These are phyloP conservation scores for Canna indica DNA, from an alignment of 176 grass and related monocot species.

Conservation along the genomic window DNA sequence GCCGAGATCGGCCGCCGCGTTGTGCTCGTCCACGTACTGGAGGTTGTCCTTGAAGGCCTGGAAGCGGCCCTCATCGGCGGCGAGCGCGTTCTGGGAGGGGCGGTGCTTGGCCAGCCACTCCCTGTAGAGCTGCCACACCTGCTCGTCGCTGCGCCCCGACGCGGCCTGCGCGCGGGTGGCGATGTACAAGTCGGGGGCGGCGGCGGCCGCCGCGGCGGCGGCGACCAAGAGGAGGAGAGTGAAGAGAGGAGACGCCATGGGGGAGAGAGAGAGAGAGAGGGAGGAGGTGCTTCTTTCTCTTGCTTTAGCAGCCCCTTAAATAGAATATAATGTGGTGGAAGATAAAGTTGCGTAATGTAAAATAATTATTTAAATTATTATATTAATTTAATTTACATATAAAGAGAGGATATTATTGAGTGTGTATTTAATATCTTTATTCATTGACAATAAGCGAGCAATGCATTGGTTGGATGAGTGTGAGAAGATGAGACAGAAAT, in stretches of 20 bases:
- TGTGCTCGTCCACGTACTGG: constrained; percentile 70
- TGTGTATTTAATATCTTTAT: too few species aligned
- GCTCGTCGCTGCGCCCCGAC: constrained; percentile 40
- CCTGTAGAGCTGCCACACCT: constrained; percentile 43
- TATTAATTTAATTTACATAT: too few species aligned
- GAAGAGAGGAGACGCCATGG: background rate
- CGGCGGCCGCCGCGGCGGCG: background rate
- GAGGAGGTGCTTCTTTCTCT: too few species aligned
- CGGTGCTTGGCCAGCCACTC: constrained; percentile 42
- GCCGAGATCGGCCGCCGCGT: constrained; percentile 26
- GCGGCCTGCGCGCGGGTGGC: constrained; percentile 21
- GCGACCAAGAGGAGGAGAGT: constrained; percentile 8
- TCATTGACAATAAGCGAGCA: too few species aligned
- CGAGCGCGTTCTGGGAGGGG: constrained; percentile 47
- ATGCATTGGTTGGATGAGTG: too few species aligned
- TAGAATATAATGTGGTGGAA: background rate
- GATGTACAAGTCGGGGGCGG: constrained; percentile 38
- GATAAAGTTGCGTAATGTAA: too few species aligned
- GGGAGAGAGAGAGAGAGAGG: background rate
- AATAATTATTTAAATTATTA: too few species aligned
- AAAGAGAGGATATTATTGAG: too few species aligned
- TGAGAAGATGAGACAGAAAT: too few species aligned
- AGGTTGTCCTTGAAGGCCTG: constrained; percentile 77
- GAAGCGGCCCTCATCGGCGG: constrained; percentile 44
- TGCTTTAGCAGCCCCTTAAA: too few species aligned